Evolutionary conservation across 2,329 filamentous ascomycete species (phyloP).

Genomic region (Alternaria sp.): DNA sequence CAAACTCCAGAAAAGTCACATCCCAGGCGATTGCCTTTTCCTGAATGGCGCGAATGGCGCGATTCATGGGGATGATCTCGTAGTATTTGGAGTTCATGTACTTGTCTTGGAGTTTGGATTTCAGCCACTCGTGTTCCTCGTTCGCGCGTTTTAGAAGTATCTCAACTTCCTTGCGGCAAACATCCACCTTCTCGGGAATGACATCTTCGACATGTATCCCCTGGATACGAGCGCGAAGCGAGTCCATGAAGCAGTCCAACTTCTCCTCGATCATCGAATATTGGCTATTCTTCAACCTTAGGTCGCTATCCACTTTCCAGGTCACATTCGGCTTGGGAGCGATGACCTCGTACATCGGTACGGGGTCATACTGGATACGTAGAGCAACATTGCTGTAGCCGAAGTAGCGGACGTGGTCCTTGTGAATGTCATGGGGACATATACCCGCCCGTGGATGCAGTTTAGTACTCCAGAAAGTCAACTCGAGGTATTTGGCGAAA

Average conservation of each 20-base stretch:
- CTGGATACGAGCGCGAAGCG: slow-evolving; percentile 81
- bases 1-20: slow-evolving; percentile 85
- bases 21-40: slow-evolving; percentile 96
- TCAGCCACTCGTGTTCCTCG: slow-evolving; percentile 78
- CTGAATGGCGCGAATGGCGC: slow-evolving; percentile 85
- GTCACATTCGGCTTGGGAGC: slow-evolving; percentile 89
- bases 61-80: slow-evolving; percentile 92
- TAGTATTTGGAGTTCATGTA: slow-evolving; percentile 97
- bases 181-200: slow-evolving; percentile 81
- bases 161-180: slow-evolving; percentile 83
- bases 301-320: slow-evolving; percentile 96
- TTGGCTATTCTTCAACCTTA: slow-evolving; percentile 90
- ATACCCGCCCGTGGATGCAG: slow-evolving; percentile 75
- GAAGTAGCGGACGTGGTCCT: slow-evolving; percentile 92
- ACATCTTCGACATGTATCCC: slow-evolving; percentile 93
- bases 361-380: slow-evolving; percentile 88
- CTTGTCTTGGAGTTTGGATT: slow-evolving; percentile 81
- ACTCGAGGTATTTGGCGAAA: slow-evolving; percentile 96
- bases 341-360: slow-evolving; percentile 91
- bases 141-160: slow-evolving; percentile 77
- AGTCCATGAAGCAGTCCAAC: slow-evolving; percentile 84
- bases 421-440: slow-evolving; percentile 91
- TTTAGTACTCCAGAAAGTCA: slow-evolving; percentile 93
- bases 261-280: slow-evolving; percentile 81
- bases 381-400: slow-evolving; percentile 84